phyloP scores from a whole-genome alignment of 2,329 filamentous ascomycete species.

The Cucurbitaria berberidis region DNA sequence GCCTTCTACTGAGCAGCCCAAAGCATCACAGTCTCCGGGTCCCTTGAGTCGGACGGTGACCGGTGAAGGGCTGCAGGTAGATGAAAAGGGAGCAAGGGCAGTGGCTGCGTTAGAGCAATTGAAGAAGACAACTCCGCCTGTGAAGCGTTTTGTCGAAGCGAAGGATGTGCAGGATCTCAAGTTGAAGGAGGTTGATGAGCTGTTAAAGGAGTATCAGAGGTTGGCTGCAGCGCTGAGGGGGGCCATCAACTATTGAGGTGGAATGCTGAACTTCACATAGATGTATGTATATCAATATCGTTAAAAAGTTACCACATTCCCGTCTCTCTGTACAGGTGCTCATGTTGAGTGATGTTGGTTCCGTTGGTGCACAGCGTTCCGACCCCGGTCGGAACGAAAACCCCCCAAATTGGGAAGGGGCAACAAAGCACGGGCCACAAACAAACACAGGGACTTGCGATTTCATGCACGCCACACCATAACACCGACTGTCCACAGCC shows the following conservation, averaged over 20 bases:
- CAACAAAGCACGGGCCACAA: slow-evolving; percentile 14
- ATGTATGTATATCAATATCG: background rate
- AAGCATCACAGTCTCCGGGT: slow-evolving; percentile 29
- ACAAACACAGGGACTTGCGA: slow-evolving; percentile 14
- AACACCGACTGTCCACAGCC: slow-evolving; percentile 21
- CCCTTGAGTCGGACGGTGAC: slow-evolving; percentile 23
- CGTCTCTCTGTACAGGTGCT: background rate
- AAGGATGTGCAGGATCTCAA: slow-evolving; percentile 54
- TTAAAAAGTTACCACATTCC: background rate
- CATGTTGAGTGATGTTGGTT: background rate
- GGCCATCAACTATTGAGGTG: slow-evolving; percentile 46
- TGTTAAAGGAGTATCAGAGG: slow-evolving; percentile 52
- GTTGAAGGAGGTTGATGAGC: slow-evolving; percentile 57
- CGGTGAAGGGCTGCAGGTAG: slow-evolving; percentile 26
- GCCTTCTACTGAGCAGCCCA: slow-evolving; percentile 43
- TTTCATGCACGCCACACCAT: slow-evolving; percentile 13
- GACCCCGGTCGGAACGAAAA: slow-evolving; percentile 10
- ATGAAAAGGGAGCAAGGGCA: slow-evolving; percentile 49
- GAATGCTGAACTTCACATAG: slow-evolving; percentile 1
- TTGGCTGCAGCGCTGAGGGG: slow-evolving; percentile 53
- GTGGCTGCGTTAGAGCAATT: slow-evolving; percentile 53
- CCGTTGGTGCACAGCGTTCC: background rate
- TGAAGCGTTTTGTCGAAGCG: slow-evolving; percentile 56
- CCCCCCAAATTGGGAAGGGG: slow-evolving; percentile 12
- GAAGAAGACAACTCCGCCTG: slow-evolving; percentile 54